Conservation (phyloP, 179 eudicot species). For the Beta lomatogona region DNA sequence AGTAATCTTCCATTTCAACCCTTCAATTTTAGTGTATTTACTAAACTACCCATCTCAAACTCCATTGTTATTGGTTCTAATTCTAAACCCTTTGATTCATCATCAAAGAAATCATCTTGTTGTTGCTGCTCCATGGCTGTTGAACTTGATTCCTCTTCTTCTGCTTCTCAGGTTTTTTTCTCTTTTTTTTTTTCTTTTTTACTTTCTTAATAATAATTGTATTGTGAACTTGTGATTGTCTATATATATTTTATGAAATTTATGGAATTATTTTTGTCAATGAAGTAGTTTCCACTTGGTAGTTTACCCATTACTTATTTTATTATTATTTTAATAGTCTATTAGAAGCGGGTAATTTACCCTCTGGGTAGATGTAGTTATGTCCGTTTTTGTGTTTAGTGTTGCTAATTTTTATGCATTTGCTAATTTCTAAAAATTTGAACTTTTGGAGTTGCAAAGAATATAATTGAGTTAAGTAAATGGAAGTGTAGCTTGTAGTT, state of each 20-base stretch:
- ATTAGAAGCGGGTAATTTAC: no score
- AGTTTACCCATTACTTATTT: no score
- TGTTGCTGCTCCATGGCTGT: conserved; percentile 27
- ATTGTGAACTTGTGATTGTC: background rate
- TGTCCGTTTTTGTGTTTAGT: background rate
- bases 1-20: background rate
- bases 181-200: no score
- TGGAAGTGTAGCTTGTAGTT: no score
- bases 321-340: no score
- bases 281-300: no score
- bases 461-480: background rate
- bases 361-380: no score
- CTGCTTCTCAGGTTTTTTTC: conserved; percentile 20
- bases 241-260: background rate
- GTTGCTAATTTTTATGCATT: background rate
- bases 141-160: conserved; percentile 12
- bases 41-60: conserved; percentile 22
- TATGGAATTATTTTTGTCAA: background rate
- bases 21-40: conserved; percentile 5
- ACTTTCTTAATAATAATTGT: background rate
- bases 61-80: conserved; percentile 8
- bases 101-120: conserved; percentile 2
- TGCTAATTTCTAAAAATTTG: background rate
- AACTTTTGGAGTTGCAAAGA: background rate
- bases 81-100: background rate